Conservation (phyloP, 2,329 filamentous ascomycete genomes). For the Microdochium nivale region DNA sequence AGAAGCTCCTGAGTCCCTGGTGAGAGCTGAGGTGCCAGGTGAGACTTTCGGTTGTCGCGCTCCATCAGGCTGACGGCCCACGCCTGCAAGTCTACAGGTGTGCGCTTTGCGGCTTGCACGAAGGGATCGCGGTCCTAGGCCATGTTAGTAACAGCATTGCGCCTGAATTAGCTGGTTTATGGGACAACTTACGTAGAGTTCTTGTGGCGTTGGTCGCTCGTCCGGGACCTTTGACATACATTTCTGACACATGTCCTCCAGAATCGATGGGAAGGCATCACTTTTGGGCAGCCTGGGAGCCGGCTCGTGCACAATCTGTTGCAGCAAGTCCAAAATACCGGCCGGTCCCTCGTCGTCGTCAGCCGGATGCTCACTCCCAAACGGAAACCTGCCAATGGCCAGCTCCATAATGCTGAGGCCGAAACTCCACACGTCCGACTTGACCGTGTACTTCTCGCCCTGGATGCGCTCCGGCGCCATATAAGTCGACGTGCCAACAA, state of each 20-base stretch:
- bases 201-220: slow-evolving; percentile 81
- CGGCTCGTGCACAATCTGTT: slow-evolving; percentile 95
- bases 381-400: slow-evolving; percentile 95
- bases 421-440: slow-evolving; percentile 98
- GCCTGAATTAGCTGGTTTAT: background rate
- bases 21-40: slow-evolving; percentile 72
- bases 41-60: slow-evolving; percentile 89
- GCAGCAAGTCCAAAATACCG: slow-evolving; percentile 89
- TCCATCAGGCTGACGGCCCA: slow-evolving; percentile 96
- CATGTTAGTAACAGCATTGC: slow-evolving; percentile 13
- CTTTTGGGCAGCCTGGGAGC: slow-evolving; percentile 91
- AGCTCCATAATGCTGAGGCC: slow-evolving; percentile 93
- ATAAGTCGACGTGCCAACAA: slow-evolving; percentile 97
- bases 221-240: slow-evolving; percentile 87
- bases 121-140: slow-evolving; percentile 82
- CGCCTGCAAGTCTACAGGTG: slow-evolving; percentile 83
- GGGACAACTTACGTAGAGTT: slow-evolving; percentile 80
- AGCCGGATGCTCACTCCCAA: slow-evolving; percentile 61
- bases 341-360: slow-evolving; percentile 79
- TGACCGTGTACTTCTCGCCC: slow-evolving; percentile 93
- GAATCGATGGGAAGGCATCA: slow-evolving; percentile 88
- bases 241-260: slow-evolving; percentile 96
- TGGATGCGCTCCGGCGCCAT: slow-evolving; percentile 99
- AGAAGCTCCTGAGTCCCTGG: slow-evolving; percentile 72
- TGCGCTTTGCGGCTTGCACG: slow-evolving; percentile 91